These are phyloP conservation scores for Cymbidium sinense DNA, from an alignment of 106 monocot species.

Conservation along the genomic window DNA sequence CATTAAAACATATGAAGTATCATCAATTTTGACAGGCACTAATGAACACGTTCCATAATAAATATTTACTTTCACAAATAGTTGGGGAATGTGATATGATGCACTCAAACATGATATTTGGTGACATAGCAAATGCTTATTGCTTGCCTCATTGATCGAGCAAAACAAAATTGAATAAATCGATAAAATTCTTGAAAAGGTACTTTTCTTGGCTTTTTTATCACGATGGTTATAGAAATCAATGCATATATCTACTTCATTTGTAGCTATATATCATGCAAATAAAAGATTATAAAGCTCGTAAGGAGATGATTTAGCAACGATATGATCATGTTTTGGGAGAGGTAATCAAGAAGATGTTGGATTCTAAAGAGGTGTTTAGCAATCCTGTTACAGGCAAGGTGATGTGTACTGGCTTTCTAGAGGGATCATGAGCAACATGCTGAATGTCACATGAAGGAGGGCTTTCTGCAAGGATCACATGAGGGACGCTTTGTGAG, in stretches of 20 bases:
- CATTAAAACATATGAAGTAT: neutral
- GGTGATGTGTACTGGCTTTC: neutral
- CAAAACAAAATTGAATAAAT: neutral
- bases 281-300: too few species aligned
- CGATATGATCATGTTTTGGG: too few species aligned
- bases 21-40: neutral
- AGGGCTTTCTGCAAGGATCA: neutral
- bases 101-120: neutral
- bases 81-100: neutral
- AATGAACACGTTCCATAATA: neutral
- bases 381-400: neutral
- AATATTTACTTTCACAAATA: neutral
- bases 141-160: neutral
- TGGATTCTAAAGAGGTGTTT: neutral
- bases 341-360: too few species aligned
- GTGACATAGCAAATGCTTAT: too few species aligned
- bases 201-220: neutral
- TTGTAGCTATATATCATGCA: neutral
- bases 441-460: too few species aligned
- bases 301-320: too few species aligned
- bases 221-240: neutral
- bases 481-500: neutral
- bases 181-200: neutral
- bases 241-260: neutral
- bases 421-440: too few species aligned